Conservation (phyloP, 2,329 filamentous ascomycete genomes). For the Venturiaceae sp. region DNA sequence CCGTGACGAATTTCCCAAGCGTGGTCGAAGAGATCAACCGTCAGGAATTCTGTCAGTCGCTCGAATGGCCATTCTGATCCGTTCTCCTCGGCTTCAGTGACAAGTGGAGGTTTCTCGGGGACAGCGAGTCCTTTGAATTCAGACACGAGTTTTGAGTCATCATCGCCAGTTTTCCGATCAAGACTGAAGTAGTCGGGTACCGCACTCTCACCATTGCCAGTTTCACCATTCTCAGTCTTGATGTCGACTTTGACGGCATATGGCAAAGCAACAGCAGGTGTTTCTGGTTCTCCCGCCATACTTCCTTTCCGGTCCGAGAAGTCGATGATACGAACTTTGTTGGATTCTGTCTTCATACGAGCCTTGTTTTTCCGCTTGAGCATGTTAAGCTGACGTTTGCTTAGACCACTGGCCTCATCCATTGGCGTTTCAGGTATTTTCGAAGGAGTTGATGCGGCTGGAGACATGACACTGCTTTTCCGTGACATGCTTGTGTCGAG, state of each 20-base stretch:
- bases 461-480: constrained; percentile 33
- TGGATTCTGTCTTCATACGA: constrained; percentile 79
- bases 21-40: constrained; percentile 84
- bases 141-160: constrained; percentile 84
- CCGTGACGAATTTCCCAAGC: constrained; percentile 95
- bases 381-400: constrained; percentile 88
- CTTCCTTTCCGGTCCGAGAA: constrained; percentile 59
- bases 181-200: constrained; percentile 77
- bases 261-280: constrained; percentile 39
- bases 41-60: constrained; percentile 85
- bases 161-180: constrained; percentile 70
- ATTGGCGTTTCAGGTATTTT: constrained; percentile 28
- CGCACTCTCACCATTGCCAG: constrained; percentile 56
- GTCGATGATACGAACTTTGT: constrained; percentile 84
- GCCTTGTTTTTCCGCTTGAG: constrained; percentile 90
- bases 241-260: constrained; percentile 52
- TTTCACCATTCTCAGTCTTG: constrained; percentile 49
- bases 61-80: constrained; percentile 91
- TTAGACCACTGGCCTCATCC: constrained; percentile 53
- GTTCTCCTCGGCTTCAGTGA: constrained; percentile 65
- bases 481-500: constrained; percentile 41
- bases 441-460: constrained; percentile 15
- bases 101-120: constrained; percentile 77
- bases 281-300: constrained; percentile 50
- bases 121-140: constrained; percentile 84